Evolutionary conservation across 1,284 basidiomycete genomes (phyloP).

Genomic region (Abortiporus biennis): DNA sequence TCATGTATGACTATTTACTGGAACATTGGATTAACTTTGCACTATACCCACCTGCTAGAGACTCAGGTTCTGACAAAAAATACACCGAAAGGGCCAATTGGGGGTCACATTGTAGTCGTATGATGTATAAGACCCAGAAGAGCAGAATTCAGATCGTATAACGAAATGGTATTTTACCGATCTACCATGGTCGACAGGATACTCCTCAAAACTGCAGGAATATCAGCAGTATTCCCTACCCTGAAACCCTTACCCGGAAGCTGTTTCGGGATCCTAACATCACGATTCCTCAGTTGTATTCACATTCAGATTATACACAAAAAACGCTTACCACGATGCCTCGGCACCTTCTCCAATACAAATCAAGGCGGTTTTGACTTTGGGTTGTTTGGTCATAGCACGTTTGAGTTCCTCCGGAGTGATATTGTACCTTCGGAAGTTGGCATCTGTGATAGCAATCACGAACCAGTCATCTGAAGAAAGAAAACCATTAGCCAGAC

Average conservation of each 20-base stretch:
- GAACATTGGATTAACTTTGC: too few relatives aligned
- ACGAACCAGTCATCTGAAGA: conserved; percentile 60
- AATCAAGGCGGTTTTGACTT: conserved; percentile 59
- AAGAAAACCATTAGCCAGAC: conserved; percentile 1
- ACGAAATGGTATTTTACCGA: conserved; percentile 8
- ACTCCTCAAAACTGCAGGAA: conserved; percentile 32
- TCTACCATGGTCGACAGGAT: conserved; percentile 34
- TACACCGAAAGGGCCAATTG: too few relatives aligned
- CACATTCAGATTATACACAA: background rate
- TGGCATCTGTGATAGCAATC: conserved; percentile 63
- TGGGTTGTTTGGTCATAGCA: conserved; percentile 54
- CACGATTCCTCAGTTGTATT: background rate
- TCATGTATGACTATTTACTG: too few relatives aligned
- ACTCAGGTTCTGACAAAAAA: too few relatives aligned
- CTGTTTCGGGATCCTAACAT: conserved; percentile 47
- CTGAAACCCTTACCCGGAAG: conserved; percentile 34
- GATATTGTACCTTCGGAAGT: conserved; percentile 58
- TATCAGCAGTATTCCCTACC: conserved; percentile 32
- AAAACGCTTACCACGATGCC: conserved; percentile 47
- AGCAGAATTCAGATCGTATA: too few relatives aligned
- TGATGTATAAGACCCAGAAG: too few relatives aligned
- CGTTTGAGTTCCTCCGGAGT: conserved; percentile 51
- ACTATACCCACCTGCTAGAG: too few relatives aligned
- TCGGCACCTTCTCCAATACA: conserved; percentile 69
- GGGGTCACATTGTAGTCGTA: too few relatives aligned